Evolutionary conservation across 2,329 filamentous ascomycete species (phyloP).

Genomic region (Aspergillus calidoustus): DNA sequence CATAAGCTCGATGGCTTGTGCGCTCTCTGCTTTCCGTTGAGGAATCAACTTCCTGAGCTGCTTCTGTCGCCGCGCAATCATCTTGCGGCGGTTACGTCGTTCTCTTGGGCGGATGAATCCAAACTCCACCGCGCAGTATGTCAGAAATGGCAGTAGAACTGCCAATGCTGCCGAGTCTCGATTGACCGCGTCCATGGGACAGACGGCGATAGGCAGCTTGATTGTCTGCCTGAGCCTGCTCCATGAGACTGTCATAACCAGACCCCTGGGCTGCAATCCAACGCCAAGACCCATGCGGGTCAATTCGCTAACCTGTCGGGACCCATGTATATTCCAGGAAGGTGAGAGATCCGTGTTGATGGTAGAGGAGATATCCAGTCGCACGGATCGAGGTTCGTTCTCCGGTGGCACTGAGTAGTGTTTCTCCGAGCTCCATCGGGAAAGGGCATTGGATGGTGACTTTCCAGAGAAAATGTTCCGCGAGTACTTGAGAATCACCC

Average conservation of each 20-base stretch:
- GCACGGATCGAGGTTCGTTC: slow-evolving; percentile 37
- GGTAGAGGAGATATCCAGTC: slow-evolving; percentile 38
- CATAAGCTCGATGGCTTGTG: slow-evolving; percentile 48
- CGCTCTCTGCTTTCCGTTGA: slow-evolving; percentile 42
- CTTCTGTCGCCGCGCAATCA: slow-evolving; percentile 41
- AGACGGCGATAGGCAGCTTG: slow-evolving; percentile 44
- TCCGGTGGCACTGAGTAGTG: slow-evolving; percentile 38
- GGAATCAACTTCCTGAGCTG: slow-evolving; percentile 42
- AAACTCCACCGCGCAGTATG: slow-evolving; percentile 49
- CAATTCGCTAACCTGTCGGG: slow-evolving; percentile 42
- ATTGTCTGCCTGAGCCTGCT: slow-evolving; percentile 46
- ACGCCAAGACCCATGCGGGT: slow-evolving; percentile 46
- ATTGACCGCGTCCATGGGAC: slow-evolving; percentile 39
- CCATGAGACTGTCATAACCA: slow-evolving; percentile 47
- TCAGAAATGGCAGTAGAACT: slow-evolving; percentile 43
- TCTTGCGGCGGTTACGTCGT: slow-evolving; percentile 39
- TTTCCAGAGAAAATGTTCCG: slow-evolving; percentile 45
- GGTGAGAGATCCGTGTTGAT: slow-evolving; percentile 35
- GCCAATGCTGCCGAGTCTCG: slow-evolving; percentile 41
- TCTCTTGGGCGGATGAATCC: slow-evolving; percentile 46
- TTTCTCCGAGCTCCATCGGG: slow-evolving; percentile 48
- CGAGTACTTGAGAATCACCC: slow-evolving; percentile 40
- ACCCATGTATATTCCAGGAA: slow-evolving; percentile 42
- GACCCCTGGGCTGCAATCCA: slow-evolving; percentile 40
- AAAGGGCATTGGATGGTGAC: slow-evolving; percentile 37